Percentiles rank a stretch among this genome's conserved stretches.
These are phyloP conservation scores for Cryphonectria radicalis DNA, from an alignment of 2,329 filamentous ascomycete genomes.

Conservation along the genomic window DNA sequence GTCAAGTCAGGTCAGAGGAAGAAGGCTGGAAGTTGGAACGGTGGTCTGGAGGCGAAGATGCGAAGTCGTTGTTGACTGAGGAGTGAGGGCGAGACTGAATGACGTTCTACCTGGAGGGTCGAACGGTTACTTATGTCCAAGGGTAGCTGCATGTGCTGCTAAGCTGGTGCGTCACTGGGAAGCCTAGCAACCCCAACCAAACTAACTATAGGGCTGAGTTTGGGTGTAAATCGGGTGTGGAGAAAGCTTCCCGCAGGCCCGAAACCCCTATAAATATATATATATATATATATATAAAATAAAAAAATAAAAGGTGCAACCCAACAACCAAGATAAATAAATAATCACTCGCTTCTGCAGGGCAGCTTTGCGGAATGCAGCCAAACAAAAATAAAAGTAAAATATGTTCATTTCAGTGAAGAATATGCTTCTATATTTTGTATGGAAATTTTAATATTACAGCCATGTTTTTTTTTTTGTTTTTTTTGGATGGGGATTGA, in stretches of 20 bases:
- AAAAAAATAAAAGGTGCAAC: not conserved
- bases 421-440: not conserved
- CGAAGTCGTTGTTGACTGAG: not conserved
- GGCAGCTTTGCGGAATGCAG: not conserved
- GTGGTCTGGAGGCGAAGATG: not conserved
- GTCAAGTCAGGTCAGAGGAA: not conserved
- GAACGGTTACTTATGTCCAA: not conserved
- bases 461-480: not conserved
- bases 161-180: constrained; percentile 21
- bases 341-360: too few relatives aligned
- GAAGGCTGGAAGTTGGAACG: not conserved
- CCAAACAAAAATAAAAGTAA: too few relatives aligned
- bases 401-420: not conserved
- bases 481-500: not conserved
- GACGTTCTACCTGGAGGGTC: not conserved
- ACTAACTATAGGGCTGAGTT: constrained; percentile 24
- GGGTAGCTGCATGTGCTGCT: not conserved
- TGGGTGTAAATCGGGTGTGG: constrained; percentile 12
- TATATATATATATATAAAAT: too few relatives aligned
- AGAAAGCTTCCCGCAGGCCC: constrained; percentile 7
- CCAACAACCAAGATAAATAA: too few relatives aligned
- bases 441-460: not conserved
- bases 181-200: constrained; percentile 15
- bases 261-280: not conserved
- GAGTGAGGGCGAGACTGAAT: not conserved